Evolutionary conservation across 2,329 filamentous ascomycete genomes (phyloP), one percentile per base, ranked within the genome.

Genomic region (Penicillium rolfsii): DNA sequence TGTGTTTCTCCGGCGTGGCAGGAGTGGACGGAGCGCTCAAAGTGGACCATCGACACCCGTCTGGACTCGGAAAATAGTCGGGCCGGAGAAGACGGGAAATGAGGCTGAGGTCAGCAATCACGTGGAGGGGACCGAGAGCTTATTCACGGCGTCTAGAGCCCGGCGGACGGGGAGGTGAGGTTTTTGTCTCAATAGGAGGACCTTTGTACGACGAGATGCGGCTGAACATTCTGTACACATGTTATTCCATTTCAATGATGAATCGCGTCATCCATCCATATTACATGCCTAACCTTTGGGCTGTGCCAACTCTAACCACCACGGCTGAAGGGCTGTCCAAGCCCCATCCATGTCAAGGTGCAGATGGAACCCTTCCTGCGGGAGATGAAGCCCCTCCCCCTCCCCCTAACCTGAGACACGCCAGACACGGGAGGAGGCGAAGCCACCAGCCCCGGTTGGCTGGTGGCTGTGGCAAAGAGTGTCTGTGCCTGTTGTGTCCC

Each of bases 51-150:
- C 19, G 35, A 46, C 52, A 30, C 16, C n/a, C 57, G 63, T 65
- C 63, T 65, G 46, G 63, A 58, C 58, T 61, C 61, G 63, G 63
- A 65, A 55, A 19, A 63, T 33, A 8, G 16, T 59, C 58, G 61
- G 58, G 5, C 63, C 63, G 61, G 61, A 53, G 2, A 45, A 55
- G 7, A 30, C 24, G 58, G 63, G 63, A 65, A 55, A 65, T 65
- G 61, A 57, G 22, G 40, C 41, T 55, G 54, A 43, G 22, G 7
- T 54, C 24, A 59, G 16, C 36, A 46, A 6, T 19, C 36, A 45
- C 33, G 26, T 40, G 36, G 11, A 11, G 30, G 9, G 7, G 9
- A 5, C 9, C 30, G 30, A 33, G 9, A 2, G 30, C 30, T 33
- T 8, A 33, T 33, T 33, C 19, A 22, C 19, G 19, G 19, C 19